Conservation (phyloP, 371 early-diverging fungal species). For the Zopfochytrium polystomum region DNA sequence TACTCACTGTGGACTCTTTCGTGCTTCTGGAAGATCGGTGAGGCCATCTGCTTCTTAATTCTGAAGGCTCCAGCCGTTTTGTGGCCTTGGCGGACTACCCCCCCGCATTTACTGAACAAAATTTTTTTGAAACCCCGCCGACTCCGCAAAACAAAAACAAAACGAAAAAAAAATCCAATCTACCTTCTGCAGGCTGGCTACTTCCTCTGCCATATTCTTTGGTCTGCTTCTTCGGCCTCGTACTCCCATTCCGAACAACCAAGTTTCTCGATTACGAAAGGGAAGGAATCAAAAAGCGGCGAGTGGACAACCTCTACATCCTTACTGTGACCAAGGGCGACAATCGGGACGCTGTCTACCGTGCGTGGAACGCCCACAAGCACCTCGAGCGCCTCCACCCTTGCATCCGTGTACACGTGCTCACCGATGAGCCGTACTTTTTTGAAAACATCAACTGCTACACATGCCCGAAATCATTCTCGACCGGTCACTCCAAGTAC, state of each 20-base stretch:
- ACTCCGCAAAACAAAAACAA: background rate
- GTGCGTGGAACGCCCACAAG: conserved; percentile 51
- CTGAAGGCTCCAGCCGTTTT: background rate
- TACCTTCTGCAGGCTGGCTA: conserved; percentile 36
- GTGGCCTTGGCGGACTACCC: background rate
- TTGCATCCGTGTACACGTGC: conserved; percentile 51
- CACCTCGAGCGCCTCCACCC: conserved; percentile 53
- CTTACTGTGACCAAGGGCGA: conserved; percentile 53
- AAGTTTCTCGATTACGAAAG: conserved; percentile 47
- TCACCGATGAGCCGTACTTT: conserved; percentile 57
- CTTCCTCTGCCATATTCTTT: conserved; percentile 54
- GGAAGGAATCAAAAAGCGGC: conserved; percentile 42
- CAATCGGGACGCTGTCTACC: conserved; percentile 51
- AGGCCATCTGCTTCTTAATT: conserved; percentile 1
- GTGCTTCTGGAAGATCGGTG: conserved; percentile 54
- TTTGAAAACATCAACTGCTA: conserved; percentile 58
- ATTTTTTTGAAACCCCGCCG: background rate
- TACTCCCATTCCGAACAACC: conserved; percentile 50
- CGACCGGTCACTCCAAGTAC: conserved; percentile 46
- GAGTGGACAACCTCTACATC: conserved; percentile 54
- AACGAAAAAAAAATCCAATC: background rate
- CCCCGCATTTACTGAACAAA: background rate
- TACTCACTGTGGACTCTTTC: conserved; percentile 43
- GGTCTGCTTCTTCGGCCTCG: conserved; percentile 51
- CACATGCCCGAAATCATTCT: conserved; percentile 49